Base-by-base conservation (phyloP, 192 early-diverging fungal genomes). In the Coemansia reversa region DNA sequence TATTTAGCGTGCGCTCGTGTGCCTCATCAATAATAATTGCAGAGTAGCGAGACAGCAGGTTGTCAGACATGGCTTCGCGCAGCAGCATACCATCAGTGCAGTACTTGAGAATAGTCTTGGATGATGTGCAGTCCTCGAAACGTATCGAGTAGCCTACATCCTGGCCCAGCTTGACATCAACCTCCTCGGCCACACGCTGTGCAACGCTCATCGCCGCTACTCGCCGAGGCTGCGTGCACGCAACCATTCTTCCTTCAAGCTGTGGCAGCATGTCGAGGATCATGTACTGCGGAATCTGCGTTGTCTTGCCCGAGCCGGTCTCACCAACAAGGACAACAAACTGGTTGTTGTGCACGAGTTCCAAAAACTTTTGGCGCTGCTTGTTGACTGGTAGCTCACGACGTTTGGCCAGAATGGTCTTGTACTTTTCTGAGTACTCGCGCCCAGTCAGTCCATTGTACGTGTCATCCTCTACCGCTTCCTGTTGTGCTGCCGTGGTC, bases 191-290 rank as follows among this genome's bases (percentile, higher is more conserved):
- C 16, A 99, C 97, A 84, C 97, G 96, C 77, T 94, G 90, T 12
- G 97, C 96, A 45, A 99, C 96, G 33, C 95, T 97, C 93, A 94
- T 99, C n/a, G 97, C 97, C 7, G 97, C 96, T 27, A 99, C 94
- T 83, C 97, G 89, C 74, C 97, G 91, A 18, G 97, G 97, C 68
- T 99, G 97, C 39, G 97, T 99, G 81, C 97, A 99, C 14, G 95
- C 97, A 75, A 98, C 93, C 83, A 93, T 88, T 66, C 89, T 94
- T 29, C 90, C 89, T 57, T 94, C 91, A 18, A 86, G 69, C 42
- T 89, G 94, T 35, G 97, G 96, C 53, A 97, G 84, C 62, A 93
- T 88, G 80, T 99, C 96, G 62, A 89, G 90, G 5, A 90, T 83
- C 69, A 98, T 76, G 69, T 94, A 99, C 76, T 99, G 97, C 18